These are phyloP conservation scores for Arthrobotrys conoides DNA, from an alignment of 2,329 filamentous ascomycete genomes.

Conservation along the genomic window DNA sequence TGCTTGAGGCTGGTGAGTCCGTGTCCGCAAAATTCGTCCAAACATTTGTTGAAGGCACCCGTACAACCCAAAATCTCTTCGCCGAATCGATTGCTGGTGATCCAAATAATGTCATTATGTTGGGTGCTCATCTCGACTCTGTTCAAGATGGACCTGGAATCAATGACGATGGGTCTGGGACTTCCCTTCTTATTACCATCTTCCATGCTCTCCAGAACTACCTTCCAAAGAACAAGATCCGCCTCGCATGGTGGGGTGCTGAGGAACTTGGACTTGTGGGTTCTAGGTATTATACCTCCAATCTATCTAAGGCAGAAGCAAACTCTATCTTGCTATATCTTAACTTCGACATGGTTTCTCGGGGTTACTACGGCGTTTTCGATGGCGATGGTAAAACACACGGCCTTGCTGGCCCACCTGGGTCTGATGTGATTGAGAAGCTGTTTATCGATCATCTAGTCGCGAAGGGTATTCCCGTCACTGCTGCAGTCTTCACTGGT, in stretches of 20 bases:
- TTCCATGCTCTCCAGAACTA: slow-evolving; percentile 54
- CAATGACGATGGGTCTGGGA: slow-evolving; percentile 66
- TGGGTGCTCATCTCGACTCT: slow-evolving; percentile 66
- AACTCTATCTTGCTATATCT: slow-evolving; percentile 65
- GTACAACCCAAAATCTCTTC: slow-evolving; percentile 62
- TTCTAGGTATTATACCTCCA: slow-evolving; percentile 65
- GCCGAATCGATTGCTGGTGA: slow-evolving; percentile 29
- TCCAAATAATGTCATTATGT: slow-evolving; percentile 46
- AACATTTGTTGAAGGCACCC: slow-evolving; percentile 66
- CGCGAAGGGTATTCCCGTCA: slow-evolving; percentile 62
- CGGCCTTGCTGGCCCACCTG: slow-evolving; percentile 63
- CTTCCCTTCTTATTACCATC: slow-evolving; percentile 65
- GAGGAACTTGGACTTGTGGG: slow-evolving; percentile 65
- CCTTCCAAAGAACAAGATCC: slow-evolving; percentile 64
- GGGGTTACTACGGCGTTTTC: slow-evolving; percentile 66
- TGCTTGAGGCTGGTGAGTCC: slow-evolving; percentile 67
- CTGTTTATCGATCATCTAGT: slow-evolving; percentile 65
- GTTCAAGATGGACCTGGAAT: slow-evolving; percentile 66
- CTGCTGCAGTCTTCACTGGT: slow-evolving; percentile 65
- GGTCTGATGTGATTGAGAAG: slow-evolving; percentile 66
- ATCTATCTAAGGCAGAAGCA: slow-evolving; percentile 61
- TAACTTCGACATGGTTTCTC: slow-evolving; percentile 67
- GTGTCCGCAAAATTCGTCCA: slow-evolving; percentile 68
- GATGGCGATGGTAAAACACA: slow-evolving; percentile 65
- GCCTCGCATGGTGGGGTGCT: slow-evolving; percentile 66